phyloP scores from a whole-genome alignment of 305 asterid genomes.

The Petunia hybrid region DNA sequence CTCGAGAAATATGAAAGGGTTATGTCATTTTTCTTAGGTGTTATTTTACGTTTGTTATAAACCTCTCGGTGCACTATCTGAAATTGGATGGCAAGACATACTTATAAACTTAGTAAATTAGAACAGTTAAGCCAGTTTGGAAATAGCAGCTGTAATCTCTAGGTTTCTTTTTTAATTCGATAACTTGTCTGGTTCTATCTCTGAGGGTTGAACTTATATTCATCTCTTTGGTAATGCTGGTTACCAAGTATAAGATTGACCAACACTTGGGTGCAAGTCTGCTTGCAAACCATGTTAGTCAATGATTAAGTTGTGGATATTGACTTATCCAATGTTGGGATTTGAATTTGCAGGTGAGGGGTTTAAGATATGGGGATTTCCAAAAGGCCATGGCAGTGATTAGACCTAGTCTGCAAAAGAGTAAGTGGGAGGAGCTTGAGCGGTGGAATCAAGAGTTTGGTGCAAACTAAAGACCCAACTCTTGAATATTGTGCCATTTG shows the following conservation, averaged over 20 bases:
- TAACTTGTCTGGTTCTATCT: background rate
- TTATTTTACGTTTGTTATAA: conserved; percentile 5
- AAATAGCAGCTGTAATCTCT: background rate
- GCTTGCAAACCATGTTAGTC: background rate
- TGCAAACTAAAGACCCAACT: conserved; percentile 52
- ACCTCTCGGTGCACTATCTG: conserved; percentile 14
- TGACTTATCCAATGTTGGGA: background rate
- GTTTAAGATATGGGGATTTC: conserved; percentile 76
- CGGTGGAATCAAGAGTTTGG: conserved; percentile 91
- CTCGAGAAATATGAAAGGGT: background rate
- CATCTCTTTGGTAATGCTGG: background rate
- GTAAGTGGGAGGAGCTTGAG: conserved; percentile 94
- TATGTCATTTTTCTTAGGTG: background rate
- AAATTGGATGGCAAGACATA: conserved; percentile 6
- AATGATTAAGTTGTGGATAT: background rate
- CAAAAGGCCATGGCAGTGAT: conserved; percentile 80
- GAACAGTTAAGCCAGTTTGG: background rate
- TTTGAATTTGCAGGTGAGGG: conserved; percentile 67
- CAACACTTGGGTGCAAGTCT: background rate
- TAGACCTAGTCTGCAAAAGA: conserved; percentile 85
- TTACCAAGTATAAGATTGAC: background rate
- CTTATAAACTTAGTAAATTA: background rate
- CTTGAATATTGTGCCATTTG: background rate
- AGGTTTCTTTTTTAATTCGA: background rate
- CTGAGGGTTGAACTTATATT: background rate